Evolutionary conservation across 2,329 filamentous ascomycete species (phyloP).

Genomic region (Aureobasidium subglaciale): DNA sequence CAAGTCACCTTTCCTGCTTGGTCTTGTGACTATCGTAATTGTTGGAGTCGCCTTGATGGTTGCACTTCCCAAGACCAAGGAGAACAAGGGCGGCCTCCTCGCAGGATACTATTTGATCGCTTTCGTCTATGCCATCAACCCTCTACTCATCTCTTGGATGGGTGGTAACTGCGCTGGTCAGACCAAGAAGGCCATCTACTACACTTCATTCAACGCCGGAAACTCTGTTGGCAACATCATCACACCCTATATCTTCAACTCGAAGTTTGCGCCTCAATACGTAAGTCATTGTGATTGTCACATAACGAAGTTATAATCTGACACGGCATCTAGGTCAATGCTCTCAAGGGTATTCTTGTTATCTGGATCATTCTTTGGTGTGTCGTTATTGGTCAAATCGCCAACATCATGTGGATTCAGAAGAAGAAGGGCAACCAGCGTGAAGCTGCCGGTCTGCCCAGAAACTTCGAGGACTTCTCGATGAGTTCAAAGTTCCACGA

Average conservation of each 20-base stretch:
- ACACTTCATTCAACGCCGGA: slow-evolving; percentile 15
- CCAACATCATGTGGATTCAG: slow-evolving; percentile 5
- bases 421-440: slow-evolving; percentile 16
- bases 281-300: neutral
- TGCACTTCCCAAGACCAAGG: slow-evolving; percentile 15
- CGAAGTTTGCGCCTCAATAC: slow-evolving; percentile 16
- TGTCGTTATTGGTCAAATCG: neutral
- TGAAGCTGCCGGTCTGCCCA: slow-evolving; percentile 11
- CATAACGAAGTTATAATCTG: neutral
- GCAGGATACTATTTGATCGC: slow-evolving; percentile 16
- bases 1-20: slow-evolving; percentile 17
- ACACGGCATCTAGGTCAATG: slow-evolving; percentile 1
- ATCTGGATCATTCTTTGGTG: slow-evolving; percentile 15
- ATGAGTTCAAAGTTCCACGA: slow-evolving; percentile 15
- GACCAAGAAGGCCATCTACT: slow-evolving; percentile 17
- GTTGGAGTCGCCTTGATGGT: slow-evolving; percentile 15
- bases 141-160: slow-evolving; percentile 15
- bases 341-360: slow-evolving; percentile 13
- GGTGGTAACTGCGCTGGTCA: slow-evolving; percentile 15
- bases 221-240: slow-evolving; percentile 16
- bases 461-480: slow-evolving; percentile 10
- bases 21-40: slow-evolving; percentile 15
- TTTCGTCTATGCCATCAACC: slow-evolving; percentile 16
- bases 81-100: slow-evolving; percentile 15
- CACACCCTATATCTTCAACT: slow-evolving; percentile 16